Conservation (phyloP, 2,329 filamentous ascomycete species). For the Podosphaera fusca region DNA sequence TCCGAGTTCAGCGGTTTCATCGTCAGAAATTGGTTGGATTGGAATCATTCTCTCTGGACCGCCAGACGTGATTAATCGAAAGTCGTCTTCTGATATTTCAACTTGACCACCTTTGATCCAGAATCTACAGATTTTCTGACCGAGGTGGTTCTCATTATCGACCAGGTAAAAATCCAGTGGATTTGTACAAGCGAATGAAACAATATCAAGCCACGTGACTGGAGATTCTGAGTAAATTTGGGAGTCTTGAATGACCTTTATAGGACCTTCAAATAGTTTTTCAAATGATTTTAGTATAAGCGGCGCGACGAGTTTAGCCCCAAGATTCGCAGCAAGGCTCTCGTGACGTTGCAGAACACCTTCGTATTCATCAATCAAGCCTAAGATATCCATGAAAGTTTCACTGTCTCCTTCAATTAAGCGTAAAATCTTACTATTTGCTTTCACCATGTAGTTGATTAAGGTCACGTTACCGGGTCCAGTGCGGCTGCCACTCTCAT, state of each 20-base stretch:
- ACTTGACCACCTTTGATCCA: slow-evolving; percentile 59
- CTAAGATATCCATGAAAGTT: slow-evolving; percentile 48
- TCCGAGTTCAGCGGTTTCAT: slow-evolving; percentile 65
- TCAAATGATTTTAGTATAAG: slow-evolving; percentile 73
- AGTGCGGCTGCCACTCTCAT: not conserved
- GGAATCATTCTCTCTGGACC: slow-evolving; percentile 65
- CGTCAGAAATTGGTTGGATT: slow-evolving; percentile 59
- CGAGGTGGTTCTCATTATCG: slow-evolving; percentile 42
- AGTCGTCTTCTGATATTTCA: slow-evolving; percentile 76
- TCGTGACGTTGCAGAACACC: slow-evolving; percentile 67
- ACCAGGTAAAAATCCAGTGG: slow-evolving; percentile 55
- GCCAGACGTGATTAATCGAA: slow-evolving; percentile 59
- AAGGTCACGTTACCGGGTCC: slow-evolving; percentile 13
- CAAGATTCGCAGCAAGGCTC: slow-evolving; percentile 65
- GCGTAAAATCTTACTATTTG: slow-evolving; percentile 22
- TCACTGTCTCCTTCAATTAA: slow-evolving; percentile 35
- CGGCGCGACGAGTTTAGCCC: slow-evolving; percentile 60
- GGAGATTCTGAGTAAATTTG: slow-evolving; percentile 34
- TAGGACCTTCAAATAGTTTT: slow-evolving; percentile 61
- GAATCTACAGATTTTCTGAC: slow-evolving; percentile 55
- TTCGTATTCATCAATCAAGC: slow-evolving; percentile 58
- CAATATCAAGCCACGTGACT: slow-evolving; percentile 66
- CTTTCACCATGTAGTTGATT: slow-evolving; percentile 30
- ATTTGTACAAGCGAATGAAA: slow-evolving; percentile 61
- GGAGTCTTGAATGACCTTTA: slow-evolving; percentile 24